Evolutionary conservation across 2,329 filamentous ascomycete species (phyloP).

Genomic region (Rhynchosporium agropyri): DNA sequence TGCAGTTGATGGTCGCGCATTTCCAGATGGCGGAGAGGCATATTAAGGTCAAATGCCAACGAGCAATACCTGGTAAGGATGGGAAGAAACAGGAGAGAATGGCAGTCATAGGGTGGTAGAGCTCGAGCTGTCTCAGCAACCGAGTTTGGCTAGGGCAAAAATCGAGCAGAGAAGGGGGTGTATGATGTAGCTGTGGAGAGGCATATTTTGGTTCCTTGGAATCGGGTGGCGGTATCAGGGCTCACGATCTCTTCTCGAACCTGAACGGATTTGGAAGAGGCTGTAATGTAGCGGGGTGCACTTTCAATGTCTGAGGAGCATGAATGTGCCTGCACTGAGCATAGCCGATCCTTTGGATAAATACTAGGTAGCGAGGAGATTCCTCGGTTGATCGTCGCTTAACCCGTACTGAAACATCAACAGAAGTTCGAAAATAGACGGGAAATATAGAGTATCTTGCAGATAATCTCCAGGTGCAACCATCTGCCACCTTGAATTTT

Average conservation of each 20-base stretch:
- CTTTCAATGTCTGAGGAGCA: background rate
- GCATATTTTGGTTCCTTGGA: background rate
- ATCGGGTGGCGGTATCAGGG: background rate
- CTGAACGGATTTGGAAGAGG: background rate
- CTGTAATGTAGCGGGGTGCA: background rate
- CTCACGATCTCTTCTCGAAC: background rate
- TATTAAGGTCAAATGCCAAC: conserved; percentile 36
- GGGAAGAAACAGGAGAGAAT: conserved; percentile 36
- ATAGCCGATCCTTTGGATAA: background rate
- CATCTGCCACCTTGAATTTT: background rate
- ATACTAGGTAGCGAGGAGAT: background rate
- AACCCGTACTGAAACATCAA: background rate
- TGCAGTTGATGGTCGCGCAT: conserved; percentile 35
- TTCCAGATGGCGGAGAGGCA: conserved; percentile 38
- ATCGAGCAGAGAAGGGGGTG: background rate
- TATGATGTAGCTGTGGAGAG: background rate
- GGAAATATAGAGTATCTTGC: background rate
- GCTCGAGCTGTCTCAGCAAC: background rate
- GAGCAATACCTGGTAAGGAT: conserved; percentile 28
- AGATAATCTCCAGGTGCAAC: background rate
- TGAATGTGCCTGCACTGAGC: background rate
- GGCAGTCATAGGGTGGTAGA: conserved; percentile 39
- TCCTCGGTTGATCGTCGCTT: background rate
- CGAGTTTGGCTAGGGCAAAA: background rate
- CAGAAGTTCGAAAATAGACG: background rate